phyloP scores from a whole-genome alignment of 768 basidiomycete species.

The Peribolospora baueri region DNA sequence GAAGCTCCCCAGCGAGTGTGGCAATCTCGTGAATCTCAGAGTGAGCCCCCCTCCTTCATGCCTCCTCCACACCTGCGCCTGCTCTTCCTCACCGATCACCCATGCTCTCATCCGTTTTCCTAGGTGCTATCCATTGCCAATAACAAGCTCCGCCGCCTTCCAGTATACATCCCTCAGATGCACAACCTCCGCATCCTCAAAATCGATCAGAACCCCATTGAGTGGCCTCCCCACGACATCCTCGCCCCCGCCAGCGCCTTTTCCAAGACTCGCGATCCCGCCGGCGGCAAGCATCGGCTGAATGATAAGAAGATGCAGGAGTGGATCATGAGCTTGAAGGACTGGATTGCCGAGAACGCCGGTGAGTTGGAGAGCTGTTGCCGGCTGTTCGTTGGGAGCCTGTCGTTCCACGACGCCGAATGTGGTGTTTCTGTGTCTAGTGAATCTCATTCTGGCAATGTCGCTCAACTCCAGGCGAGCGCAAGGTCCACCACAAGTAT shows the following conservation, averaged over 20 bases:
- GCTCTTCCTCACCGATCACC: background rate
- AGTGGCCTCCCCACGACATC: slow-evolving; percentile 58
- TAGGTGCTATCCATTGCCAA: slow-evolving; percentile 67
- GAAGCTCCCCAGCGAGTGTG: slow-evolving; percentile 51
- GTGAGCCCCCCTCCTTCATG: slow-evolving; percentile 24
- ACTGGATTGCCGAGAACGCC: slow-evolving; percentile 40
- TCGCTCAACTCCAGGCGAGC: too few relatives aligned
- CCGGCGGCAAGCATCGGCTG: slow-evolving; percentile 20
- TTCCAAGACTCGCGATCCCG: background rate
- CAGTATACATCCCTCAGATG: slow-evolving; percentile 53
- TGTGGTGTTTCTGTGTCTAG: too few relatives aligned
- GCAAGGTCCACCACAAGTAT: too few relatives aligned
- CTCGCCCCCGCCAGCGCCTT: slow-evolving; percentile 20
- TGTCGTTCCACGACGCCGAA: background rate
- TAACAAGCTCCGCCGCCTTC: slow-evolving; percentile 60
- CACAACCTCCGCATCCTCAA: slow-evolving; percentile 49
- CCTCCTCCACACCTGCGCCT: background rate
- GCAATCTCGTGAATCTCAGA: slow-evolving; percentile 47
- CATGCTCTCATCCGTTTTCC: background rate
- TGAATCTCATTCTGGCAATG: too few relatives aligned
- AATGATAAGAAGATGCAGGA: slow-evolving; percentile 34
- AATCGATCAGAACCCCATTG: slow-evolving; percentile 71
- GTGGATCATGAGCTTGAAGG: slow-evolving; percentile 47
- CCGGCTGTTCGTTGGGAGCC: slow-evolving; percentile 7
- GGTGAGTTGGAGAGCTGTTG: slow-evolving; percentile 9